Percentiles rank a stretch among this genome's conserved stretches.
phyloP scores from a whole-genome alignment of 768 basidiomycete species.

The Pisolithus tinctorius region DNA sequence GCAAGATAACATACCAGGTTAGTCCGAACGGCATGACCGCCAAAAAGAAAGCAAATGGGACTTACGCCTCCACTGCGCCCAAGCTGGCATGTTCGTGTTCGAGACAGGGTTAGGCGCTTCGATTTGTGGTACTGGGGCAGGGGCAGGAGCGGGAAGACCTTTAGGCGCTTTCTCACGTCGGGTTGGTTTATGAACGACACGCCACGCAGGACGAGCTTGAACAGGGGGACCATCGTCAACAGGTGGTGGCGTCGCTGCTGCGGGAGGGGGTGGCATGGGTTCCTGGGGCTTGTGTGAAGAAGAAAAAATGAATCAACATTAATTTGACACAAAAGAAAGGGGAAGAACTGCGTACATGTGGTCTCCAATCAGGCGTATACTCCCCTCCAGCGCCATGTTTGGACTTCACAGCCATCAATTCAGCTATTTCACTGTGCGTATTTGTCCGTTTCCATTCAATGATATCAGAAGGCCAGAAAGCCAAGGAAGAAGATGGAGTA shows the following conservation, averaged over 20 bases:
- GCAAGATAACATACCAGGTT: not conserved
- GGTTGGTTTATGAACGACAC: conserved; percentile 59
- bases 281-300: conserved; percentile 25
- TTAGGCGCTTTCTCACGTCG: conserved; percentile 44
- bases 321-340: not conserved
- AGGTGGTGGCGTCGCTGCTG: conserved; percentile 38
- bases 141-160: conserved; percentile 36
- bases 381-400: conserved; percentile 79
- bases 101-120: conserved; percentile 44
- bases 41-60: conserved; percentile 4
- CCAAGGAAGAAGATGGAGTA: not conserved
- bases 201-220: conserved; percentile 67
- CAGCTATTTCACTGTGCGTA: conserved; percentile 65
- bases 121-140: conserved; percentile 31
- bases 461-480: not conserved
- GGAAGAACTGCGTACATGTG: conserved; percentile 36
- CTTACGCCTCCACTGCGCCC: conserved; percentile 84
- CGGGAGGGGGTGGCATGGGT: conserved; percentile 30
- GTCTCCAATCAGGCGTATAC: conserved; percentile 69
- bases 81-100: conserved; percentile 58
- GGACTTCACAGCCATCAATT: conserved; percentile 75
- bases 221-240: conserved; percentile 39
- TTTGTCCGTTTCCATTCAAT: not conserved
- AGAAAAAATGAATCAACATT: conserved; percentile 1
- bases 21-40: not conserved